phyloP scores from a whole-genome alignment of 495 filamentous ascomycete genomes.

The Peziza echinospora region DNA sequence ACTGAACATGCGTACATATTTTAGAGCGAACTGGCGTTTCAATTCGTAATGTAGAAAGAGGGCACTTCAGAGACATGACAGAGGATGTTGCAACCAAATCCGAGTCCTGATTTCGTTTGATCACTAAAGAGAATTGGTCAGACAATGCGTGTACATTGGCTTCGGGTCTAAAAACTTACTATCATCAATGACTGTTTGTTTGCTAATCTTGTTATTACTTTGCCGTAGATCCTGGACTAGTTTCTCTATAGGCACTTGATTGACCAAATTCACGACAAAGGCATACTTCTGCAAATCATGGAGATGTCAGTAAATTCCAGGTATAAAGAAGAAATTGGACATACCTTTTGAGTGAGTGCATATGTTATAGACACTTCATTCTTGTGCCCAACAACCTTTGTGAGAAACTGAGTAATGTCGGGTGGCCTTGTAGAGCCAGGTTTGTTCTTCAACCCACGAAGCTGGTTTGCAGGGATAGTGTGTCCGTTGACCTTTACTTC shows the following conservation, averaged over 20 bases:
- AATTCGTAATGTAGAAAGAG: conserved; percentile 65
- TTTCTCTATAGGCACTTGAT: conserved; percentile 43
- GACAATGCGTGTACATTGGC: no score
- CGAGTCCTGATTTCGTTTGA: conserved; percentile 57
- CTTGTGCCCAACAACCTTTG: conserved; percentile 37
- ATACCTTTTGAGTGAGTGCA: conserved; percentile 68
- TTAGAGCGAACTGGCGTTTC: conserved; percentile 56
- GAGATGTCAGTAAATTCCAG: conserved; percentile 4
- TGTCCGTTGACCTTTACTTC: conserved; percentile 81
- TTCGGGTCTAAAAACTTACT: no score
- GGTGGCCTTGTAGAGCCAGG: conserved; percentile 81
- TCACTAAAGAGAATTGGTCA: conserved; percentile 31
- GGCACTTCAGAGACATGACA: conserved; percentile 78
- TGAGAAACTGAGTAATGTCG: conserved; percentile 61
- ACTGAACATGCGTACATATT: conserved; percentile 72
- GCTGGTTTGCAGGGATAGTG: conserved; percentile 48
- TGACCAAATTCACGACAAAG: conserved; percentile 50
- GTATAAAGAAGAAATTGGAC: conserved; percentile 6
- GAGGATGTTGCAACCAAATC: conserved; percentile 75
- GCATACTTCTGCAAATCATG: conserved; percentile 44
- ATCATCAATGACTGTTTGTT: conserved; percentile 59
- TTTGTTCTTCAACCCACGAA: conserved; percentile 84
- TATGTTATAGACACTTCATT: conserved; percentile 77
- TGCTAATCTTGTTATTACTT: conserved; percentile 44
- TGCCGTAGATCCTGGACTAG: conserved; percentile 45